Conservation (phyloP, 164 flowering plant genomes). For the Annona cherimola region DNA sequence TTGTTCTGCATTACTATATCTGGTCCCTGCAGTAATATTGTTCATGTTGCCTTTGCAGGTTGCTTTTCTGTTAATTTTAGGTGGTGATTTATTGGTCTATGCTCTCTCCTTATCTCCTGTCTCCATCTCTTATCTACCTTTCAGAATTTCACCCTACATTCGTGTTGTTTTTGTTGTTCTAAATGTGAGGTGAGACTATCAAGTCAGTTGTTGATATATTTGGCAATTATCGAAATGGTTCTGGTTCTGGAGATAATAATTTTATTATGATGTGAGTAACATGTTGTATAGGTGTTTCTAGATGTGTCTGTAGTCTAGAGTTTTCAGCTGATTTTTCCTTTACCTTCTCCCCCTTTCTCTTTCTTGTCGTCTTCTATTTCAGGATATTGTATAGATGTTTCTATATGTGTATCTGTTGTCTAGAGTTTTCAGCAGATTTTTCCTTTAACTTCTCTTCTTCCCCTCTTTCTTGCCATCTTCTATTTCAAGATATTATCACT, state of each 20-base stretch:
- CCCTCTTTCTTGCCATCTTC: no score
- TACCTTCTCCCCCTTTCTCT: no score
- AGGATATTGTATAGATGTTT: no score
- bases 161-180: conserved; percentile 70
- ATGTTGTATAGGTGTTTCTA: background rate
- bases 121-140: conserved; percentile 55
- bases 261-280: background rate
- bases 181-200: conserved; percentile 48
- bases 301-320: no score
- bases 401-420: no score
- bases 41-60: conserved; percentile 45
- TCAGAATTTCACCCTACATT: conserved; percentile 82
- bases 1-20: background rate
- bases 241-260: background rate
- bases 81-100: conserved; percentile 59
- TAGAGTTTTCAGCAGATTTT: no score
- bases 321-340: no score
- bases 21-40: background rate
- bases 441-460: no score
- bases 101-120: conserved; percentile 56
- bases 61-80: conserved; percentile 48
- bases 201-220: background rate
- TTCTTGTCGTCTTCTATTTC: no score
- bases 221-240: background rate
- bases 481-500: no score